A percentile compares a stretch with the other conserved stretches of the same genome.
Evolutionary conservation across 2,329 filamentous ascomycete genomes (phyloP).

Genomic region (Phialemonium atrogriseum): DNA sequence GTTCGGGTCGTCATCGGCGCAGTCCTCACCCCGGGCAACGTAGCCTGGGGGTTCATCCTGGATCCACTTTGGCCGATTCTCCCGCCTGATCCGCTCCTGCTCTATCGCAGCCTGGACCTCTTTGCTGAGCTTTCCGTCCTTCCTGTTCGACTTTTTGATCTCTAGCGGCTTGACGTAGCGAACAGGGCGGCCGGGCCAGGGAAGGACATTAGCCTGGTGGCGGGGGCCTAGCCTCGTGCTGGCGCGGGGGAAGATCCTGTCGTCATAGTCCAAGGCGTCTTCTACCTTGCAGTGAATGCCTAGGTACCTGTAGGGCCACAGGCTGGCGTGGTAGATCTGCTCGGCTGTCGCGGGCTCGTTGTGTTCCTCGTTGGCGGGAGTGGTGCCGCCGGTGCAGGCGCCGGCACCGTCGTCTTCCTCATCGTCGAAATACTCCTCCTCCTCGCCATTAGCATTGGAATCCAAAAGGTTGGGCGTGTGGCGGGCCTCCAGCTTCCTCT

Average conservation of each 20-base stretch:
- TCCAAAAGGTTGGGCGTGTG: constrained; percentile 73
- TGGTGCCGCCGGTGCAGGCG: constrained; percentile 52
- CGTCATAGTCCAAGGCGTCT: constrained; percentile 93
- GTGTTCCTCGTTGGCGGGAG: constrained; percentile 51
- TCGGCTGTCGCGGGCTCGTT: constrained; percentile 63
- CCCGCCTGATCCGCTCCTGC: constrained; percentile 69
- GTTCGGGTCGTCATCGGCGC: constrained; percentile 59
- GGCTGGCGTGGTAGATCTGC: constrained; percentile 83
- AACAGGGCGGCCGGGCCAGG: constrained; percentile 84
- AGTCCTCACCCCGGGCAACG: constrained; percentile 73
- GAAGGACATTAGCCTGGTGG: constrained; percentile 77
- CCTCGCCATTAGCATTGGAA: constrained; percentile 56
- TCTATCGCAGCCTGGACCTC: constrained; percentile 73
- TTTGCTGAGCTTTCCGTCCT: constrained; percentile 69
- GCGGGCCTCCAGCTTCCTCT: constrained; percentile 82
- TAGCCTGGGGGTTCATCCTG: constrained; percentile 88
- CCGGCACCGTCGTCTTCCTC: constrained; percentile 62
- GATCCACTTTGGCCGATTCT: constrained; percentile 84
- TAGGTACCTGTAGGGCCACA: constrained; percentile 94
- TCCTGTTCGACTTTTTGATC: constrained; percentile 74
- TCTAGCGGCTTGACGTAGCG: constrained; percentile 84
- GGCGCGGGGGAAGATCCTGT: constrained; percentile 92
- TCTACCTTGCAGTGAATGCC: constrained; percentile 93
- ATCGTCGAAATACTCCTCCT: constrained; percentile 56
- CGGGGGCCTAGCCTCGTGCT: constrained; percentile 86